Conservation (phyloP, 306 rosid species). For the Quercus mongolica region DNA sequence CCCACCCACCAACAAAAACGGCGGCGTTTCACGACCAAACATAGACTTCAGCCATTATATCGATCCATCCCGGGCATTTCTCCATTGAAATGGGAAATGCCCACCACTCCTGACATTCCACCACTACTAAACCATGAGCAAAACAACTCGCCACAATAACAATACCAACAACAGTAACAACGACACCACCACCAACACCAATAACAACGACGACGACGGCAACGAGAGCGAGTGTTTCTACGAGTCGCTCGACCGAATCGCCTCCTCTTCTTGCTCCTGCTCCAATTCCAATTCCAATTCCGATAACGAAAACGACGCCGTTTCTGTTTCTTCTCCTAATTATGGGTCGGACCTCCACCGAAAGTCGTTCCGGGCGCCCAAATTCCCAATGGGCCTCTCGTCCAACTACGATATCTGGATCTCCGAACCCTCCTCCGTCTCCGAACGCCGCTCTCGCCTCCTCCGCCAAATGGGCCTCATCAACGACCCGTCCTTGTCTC, state of each 20-base stretch:
- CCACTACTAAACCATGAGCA: slow-evolving; percentile 56
- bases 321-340: slow-evolving; percentile 36
- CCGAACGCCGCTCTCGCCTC: slow-evolving; percentile 80
- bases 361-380: slow-evolving; percentile 37
- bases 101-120: slow-evolving; percentile 19
- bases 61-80: slow-evolving; percentile 39
- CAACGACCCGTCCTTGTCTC: slow-evolving; percentile 53
- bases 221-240: slow-evolving; percentile 68
- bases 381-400: slow-evolving; percentile 50
- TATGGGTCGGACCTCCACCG: slow-evolving; percentile 33
- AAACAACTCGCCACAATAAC: slow-evolving; percentile 41
- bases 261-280: slow-evolving; percentile 81
- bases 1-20: neutral
- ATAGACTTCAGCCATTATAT: neutral
- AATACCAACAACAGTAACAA: slow-evolving; percentile 53
- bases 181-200: slow-evolving; percentile 34
- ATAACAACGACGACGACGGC: slow-evolving; percentile 45
- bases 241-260: slow-evolving; percentile 89
- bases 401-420: slow-evolving; percentile 82
- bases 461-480: slow-evolving; percentile 75
- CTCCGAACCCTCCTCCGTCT: slow-evolving; percentile 86
- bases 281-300: slow-evolving; percentile 71
- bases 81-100: slow-evolving; percentile 75
- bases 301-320: slow-evolving; percentile 26
- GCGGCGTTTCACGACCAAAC: neutral